Evolutionary conservation across 768 basidiomycete species (phyloP).

Genomic region (Melanogaster broomeanus): DNA sequence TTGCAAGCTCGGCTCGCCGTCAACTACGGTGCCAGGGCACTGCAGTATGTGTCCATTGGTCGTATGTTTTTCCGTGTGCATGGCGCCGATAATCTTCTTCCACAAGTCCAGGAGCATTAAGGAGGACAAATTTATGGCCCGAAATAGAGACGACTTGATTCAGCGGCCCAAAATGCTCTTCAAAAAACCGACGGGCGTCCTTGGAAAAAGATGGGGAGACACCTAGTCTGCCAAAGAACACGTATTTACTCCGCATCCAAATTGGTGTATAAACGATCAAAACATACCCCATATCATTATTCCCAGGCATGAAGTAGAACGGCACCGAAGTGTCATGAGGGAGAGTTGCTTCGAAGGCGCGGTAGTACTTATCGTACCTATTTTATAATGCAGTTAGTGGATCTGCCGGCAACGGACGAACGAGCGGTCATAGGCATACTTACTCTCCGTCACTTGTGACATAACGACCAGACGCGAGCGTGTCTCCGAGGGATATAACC

Average conservation of each 20-base stretch:
- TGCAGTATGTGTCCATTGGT: no score
- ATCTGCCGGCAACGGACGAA: background rate
- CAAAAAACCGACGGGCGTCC: slow-evolving; percentile 59
- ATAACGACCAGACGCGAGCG: slow-evolving; percentile 65
- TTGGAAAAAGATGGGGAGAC: slow-evolving; percentile 50
- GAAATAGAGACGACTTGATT: no score
- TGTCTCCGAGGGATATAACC: slow-evolving; percentile 79
- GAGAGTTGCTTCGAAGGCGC: slow-evolving; percentile 67
- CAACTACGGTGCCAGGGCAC: no score
- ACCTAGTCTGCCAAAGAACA: slow-evolving; percentile 52
- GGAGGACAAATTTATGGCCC: no score
- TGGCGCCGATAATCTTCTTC: no score
- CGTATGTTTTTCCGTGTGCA: no score
- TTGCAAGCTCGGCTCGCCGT: no score
- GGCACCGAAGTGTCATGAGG: slow-evolving; percentile 40
- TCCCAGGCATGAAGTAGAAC: no score
- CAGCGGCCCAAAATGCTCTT: slow-evolving; percentile 59
- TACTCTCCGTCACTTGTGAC: slow-evolving; percentile 52
- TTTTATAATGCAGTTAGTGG: slow-evolving; percentile 6
- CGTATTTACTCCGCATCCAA: no score
- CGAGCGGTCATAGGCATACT: slow-evolving; percentile 35
- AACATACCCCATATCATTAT: no score
- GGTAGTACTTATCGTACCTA: slow-evolving; percentile 65
- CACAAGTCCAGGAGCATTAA: no score
- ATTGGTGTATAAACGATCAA: no score